phyloP scores from a whole-genome alignment of 2,329 filamentous ascomycete genomes.

The Fusarium euwallaceae region DNA sequence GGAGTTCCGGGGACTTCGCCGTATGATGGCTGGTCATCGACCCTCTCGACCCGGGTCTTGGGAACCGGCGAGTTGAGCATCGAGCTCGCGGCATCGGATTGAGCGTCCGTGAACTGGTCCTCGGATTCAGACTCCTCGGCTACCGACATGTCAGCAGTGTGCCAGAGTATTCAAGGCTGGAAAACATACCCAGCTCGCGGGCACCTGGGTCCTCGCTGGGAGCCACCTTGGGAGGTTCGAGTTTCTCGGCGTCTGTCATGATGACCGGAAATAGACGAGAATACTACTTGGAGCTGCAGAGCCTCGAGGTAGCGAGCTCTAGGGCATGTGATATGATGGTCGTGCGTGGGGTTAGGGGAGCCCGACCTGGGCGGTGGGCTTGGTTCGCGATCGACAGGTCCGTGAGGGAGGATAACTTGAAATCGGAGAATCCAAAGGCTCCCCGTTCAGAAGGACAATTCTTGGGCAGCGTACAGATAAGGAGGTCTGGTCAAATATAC shows the following conservation, averaged over 20 bases:
- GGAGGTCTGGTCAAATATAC: slow-evolving; percentile 13
- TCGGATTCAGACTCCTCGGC: slow-evolving; percentile 73
- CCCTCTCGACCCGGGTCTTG: slow-evolving; percentile 70
- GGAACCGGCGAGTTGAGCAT: slow-evolving; percentile 65
- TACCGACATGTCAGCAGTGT: slow-evolving; percentile 44
- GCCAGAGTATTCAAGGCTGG: background rate
- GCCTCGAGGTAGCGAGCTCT: slow-evolving; percentile 8
- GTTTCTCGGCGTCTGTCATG: slow-evolving; percentile 50
- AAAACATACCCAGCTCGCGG: slow-evolving; percentile 66
- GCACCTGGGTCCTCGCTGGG: slow-evolving; percentile 67
- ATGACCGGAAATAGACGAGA: slow-evolving; percentile 7
- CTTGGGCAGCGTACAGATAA: slow-evolving; percentile 3
- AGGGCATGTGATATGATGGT: slow-evolving; percentile 41
- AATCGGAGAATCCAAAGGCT: slow-evolving; percentile 9
- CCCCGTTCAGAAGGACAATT: slow-evolving; percentile 6
- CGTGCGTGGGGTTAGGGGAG: slow-evolving; percentile 35
- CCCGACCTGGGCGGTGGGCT: slow-evolving; percentile 23
- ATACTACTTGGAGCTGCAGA: slow-evolving; percentile 16
- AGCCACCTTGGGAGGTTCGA: slow-evolving; percentile 51
- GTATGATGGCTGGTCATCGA: slow-evolving; percentile 65
- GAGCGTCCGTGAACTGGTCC: slow-evolving; percentile 78
- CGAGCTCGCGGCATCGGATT: slow-evolving; percentile 63
- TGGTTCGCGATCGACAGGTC: slow-evolving; percentile 16
- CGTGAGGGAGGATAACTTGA: slow-evolving; percentile 15
- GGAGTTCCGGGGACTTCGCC: slow-evolving; percentile 73